Conservation (phyloP, 345 rosid genomes). For the Melaleuca alternifolia region DNA sequence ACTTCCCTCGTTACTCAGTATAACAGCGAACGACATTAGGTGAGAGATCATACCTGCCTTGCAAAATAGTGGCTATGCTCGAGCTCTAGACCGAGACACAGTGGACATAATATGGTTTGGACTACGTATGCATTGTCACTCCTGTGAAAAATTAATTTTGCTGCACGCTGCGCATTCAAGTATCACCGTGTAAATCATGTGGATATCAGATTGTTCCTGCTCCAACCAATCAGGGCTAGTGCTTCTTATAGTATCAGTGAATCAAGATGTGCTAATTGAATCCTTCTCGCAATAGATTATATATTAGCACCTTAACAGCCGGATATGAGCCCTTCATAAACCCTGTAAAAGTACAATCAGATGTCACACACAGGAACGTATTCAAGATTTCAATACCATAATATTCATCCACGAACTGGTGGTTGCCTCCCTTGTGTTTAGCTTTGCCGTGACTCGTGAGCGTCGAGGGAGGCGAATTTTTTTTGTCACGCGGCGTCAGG, state of each 20-base stretch:
- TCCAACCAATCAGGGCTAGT: background rate
- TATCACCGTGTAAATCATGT: background rate
- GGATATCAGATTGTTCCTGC: background rate
- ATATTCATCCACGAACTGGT: background rate
- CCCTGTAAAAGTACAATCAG: background rate
- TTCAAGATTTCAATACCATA: background rate
- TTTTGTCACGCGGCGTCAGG: slow-evolving; percentile 17
- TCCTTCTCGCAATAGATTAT: background rate
- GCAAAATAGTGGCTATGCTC: slow-evolving; percentile 39
- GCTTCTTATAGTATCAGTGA: background rate
- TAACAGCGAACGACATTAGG: slow-evolving; percentile 1
- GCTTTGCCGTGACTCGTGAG: background rate
- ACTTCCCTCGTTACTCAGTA: slow-evolving; percentile 26
- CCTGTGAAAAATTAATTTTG: background rate
- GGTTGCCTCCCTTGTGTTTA: background rate
- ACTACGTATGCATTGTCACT: slow-evolving; percentile 2
- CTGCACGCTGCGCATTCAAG: background rate
- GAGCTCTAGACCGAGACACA: slow-evolving; percentile 28
- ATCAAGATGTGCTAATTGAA: background rate
- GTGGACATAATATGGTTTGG: slow-evolving; percentile 26
- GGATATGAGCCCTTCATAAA: background rate
- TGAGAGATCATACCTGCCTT: slow-evolving; percentile 15
- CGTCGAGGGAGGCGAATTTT: background rate
- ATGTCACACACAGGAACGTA: background rate
- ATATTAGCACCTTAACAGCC: background rate